These are phyloP conservation scores for Tuber brumale DNA, from an alignment of 495 filamentous ascomycete genomes.

Conservation along the genomic window DNA sequence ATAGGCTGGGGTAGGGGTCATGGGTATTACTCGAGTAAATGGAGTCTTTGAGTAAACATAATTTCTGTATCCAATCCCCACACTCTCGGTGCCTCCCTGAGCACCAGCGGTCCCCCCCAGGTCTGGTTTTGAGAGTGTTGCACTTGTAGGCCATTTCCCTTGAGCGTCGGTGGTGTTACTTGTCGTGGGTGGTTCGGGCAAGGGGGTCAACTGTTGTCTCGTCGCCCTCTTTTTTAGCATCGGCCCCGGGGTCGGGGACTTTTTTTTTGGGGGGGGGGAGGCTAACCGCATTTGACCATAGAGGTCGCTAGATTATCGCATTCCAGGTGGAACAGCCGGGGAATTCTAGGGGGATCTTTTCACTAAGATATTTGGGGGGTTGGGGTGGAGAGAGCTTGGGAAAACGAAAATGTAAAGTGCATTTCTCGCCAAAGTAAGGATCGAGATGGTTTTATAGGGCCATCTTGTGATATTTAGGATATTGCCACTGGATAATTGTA, in stretches of 20 bases:
- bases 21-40: no score
- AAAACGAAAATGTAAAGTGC: not conserved
- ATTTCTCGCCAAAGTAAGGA: not conserved
- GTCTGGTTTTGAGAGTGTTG: no score
- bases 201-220: not conserved
- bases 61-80: not conserved
- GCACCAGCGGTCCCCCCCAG: not conserved
- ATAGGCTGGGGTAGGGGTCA: not conserved
- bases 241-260: not conserved
- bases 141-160: no score
- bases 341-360: not conserved
- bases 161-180: not conserved
- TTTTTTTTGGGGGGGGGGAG: no score
- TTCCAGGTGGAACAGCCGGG: not conserved
- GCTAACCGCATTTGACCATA: not conserved
- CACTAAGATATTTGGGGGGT: not conserved
- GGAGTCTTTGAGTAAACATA: not conserved
- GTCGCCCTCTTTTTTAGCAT: not conserved
- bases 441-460: not conserved
- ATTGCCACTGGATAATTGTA: not conserved
- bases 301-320: not conserved
- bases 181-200: not conserved
- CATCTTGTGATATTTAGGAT: not conserved
- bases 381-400: not conserved
- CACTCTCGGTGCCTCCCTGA: not conserved